Evolutionary conservation across 306 rosid species (phyloP), one percentile per base, ranked within the genome.

Genomic region (Begonia loranthoides): DNA sequence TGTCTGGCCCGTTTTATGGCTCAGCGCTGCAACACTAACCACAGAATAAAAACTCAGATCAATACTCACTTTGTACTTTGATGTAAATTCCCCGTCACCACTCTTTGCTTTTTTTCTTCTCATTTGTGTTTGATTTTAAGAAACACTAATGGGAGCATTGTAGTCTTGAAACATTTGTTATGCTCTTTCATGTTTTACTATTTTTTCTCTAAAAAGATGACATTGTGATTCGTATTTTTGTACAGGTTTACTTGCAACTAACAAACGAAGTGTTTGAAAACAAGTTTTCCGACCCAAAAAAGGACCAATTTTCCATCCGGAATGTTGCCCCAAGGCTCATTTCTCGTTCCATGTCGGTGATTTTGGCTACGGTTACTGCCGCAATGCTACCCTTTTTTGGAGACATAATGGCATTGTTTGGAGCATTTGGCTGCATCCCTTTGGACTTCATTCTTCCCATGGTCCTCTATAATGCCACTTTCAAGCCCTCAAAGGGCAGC

Each of bases 351-450:
- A 24, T 75, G 2, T 57, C 93, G 3, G 94, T 88, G 21, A 65
- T 81, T 3, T 55, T 60, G 28, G 94, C 78, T 3, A 79, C 93
- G 5, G 8, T 57, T 10, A 62, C 84, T 3, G 94, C 93, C 21
- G 79, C 96, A 9, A 84, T 88, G 96, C 33, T 88, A 24, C 94
- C 96, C 45, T 84, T 88, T 77, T 81, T 88, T 64, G 70, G 84
- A 12, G 96, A 88, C 64, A 61, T 88, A 57, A 74, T 70, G 83
- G 83, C 96, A 14, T 28, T 88, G 56, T 66, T 88, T 45, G 94
- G 93, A 13, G 83, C 94, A 54, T 77, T 88, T 65, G 96, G 86
- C 12, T 79, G 49, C 76, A 73, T 88, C 56, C 96, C 96, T 62
- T 69, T 84, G 4, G 88, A 84, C 64, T 81, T 79, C 61, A 84